Base-by-base conservation (phyloP, 345 rosid genomes). In the Eucalyptus pauciflora region DNA sequence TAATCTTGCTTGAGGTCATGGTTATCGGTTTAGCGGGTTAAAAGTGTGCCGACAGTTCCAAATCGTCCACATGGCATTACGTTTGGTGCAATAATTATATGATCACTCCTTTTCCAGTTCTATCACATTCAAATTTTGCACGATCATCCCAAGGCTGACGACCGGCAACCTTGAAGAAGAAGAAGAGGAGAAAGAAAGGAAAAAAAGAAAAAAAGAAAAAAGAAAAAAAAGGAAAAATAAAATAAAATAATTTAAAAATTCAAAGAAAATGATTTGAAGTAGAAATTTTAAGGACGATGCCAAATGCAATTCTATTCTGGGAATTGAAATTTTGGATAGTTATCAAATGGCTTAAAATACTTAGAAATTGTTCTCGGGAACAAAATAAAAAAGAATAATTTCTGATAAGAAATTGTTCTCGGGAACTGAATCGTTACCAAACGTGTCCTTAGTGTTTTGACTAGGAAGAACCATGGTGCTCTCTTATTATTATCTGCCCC, bases 241-340 rank as follows among this genome's bases (percentile, higher is more conserved):
- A 33, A 33, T 7, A 18, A 52, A 17, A 52, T 17, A 1, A 52
- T 52, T 7, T 18, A 18, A 52, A 52, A 52, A 52, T 52, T 52
- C 9, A 52, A 52, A 52, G 56, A 51, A 51, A 51, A 51, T 51
- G 54, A 51, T 51, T 51, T 51, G 8, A 51, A 51, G 8, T 51
- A 51, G 9, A 17, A 17, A 52, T 52, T 52, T 52, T 18, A 4
- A 18, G 4, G 1, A 52, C 2, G 1, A 0, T 52, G 2, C 0
- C 10, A 52, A 52, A 52, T 4, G 0, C 10, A 18, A 52, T 52
- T 52, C 1, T 52, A 52, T 16, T 17, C 0, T 0, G 1, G 4
- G 1, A 51, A 51, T 51, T 52, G 2, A 52, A 52, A 52, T 17
- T 52, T 52, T 52, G 56, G 4, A 52, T 3, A 18, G 1, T 52